Evolutionary conservation across 2,329 filamentous ascomycete genomes (phyloP).

Genomic region (Cladophialophora bantiana): DNA sequence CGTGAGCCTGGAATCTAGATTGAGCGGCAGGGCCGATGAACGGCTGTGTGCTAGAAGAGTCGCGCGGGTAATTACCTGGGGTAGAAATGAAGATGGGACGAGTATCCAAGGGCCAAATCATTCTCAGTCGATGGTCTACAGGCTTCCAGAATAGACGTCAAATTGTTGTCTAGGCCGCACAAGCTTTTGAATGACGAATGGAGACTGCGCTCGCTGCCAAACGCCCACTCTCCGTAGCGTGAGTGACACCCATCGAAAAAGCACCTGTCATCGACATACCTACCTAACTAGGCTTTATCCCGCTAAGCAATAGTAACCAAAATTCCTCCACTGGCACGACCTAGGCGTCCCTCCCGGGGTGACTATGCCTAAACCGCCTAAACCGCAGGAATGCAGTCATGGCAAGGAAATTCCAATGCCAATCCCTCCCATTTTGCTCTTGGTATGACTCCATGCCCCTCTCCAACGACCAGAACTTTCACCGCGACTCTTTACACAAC

Average conservation of each 20-base stretch:
- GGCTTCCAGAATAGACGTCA: constrained; percentile 22
- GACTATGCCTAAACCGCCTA: background rate
- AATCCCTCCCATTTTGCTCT: constrained; percentile 7
- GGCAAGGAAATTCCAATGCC: background rate
- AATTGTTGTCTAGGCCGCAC: constrained; percentile 4
- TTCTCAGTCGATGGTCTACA: constrained; percentile 9
- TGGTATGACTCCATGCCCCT: constrained; percentile 6
- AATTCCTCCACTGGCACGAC: background rate
- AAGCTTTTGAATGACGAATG: constrained; percentile 18
- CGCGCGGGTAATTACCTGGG: background rate
- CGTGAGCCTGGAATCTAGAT: constrained; percentile 14
- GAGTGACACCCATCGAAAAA: background rate
- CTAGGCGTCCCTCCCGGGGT: background rate
- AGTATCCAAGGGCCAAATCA: constrained; percentile 7
- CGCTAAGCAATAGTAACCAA: background rate
- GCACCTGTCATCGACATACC: background rate
- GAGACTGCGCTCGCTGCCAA: background rate
- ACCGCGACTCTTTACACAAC: constrained; percentile 4
- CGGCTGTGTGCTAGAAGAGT: background rate
- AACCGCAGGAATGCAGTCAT: background rate
- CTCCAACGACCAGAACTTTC: constrained; percentile 2
- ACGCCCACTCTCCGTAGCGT: background rate
- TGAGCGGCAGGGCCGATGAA: constrained; percentile 1
- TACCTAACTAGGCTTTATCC: background rate
- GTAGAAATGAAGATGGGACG: background rate